Evolutionary conservation across 257 asterid genomes (phyloP), one percentile per base, ranked within the genome.

Genomic region (Nicotiana otophora): DNA sequence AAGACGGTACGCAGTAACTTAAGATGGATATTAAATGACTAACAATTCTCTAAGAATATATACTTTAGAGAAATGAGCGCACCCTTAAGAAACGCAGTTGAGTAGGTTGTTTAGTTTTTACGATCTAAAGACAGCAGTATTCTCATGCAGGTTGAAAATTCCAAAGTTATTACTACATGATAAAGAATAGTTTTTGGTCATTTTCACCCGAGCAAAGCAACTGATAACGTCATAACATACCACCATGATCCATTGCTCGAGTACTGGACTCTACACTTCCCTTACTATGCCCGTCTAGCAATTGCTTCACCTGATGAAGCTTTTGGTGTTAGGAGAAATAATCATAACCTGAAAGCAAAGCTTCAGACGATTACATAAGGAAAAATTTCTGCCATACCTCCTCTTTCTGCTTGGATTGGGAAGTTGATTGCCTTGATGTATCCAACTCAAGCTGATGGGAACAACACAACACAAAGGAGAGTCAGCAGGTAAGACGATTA

Each of bases 391-490:
- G 82, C 58, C 80, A 42, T 82, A 92, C 95, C 97, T 85, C 88
- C 66, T 78, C 83, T 81, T 80, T 89, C 42, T 87, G 86, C 39
- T 84, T 83, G 61, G 91, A 83, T 67, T 65, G 87, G 82, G 86
- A 85, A 2, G 87, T 69, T 82, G 81, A 79, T 70, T 88, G 93
- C 20, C 92, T 86, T 8, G 90, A 87, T 62, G 87, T 64, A 63
- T 92, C 92, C 66, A 80, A 83, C 33, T 87, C 95, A n/a, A 85
- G 88, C 97, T 93, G 92, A 80, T 83, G 76, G 30, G 51, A 20
- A 81, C 53, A 2, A 39, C 12, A 80, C 15, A 78, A 63, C 54
- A 26, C 33, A 83, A 53, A 78, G 33, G 78, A 48, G 12, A 65
- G 66, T 66, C 31, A 8, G 34, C 55, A 66, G 83, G 46, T 51